A percentile compares a stretch with the other conserved stretches of the same genome.
phyloP scores from a whole-genome alignment of 495 filamentous ascomycete genomes.

The Hyaloscypha bicolor region DNA sequence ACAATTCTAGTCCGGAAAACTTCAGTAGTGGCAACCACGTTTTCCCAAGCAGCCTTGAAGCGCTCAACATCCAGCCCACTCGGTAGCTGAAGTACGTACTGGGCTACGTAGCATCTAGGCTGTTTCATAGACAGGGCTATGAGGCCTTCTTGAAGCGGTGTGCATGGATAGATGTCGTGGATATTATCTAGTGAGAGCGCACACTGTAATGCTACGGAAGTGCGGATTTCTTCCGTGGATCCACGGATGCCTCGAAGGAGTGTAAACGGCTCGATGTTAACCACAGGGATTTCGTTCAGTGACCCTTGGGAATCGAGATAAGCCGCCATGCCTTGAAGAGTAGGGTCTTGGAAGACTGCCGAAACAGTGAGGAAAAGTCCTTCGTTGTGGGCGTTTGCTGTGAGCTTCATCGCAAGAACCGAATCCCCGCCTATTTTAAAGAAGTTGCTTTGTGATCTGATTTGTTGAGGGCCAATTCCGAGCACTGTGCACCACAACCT shows the following conservation, averaged over 20 bases:
- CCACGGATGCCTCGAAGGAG: neutral
- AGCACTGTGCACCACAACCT: conserved; percentile 15
- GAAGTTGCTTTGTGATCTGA: conserved; percentile 61
- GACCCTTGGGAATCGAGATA: neutral
- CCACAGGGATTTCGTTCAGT: neutral
- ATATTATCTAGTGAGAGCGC: conserved; percentile 40
- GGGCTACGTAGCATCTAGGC: conserved; percentile 57
- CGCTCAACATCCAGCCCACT: conserved; percentile 44
- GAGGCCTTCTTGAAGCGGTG: conserved; percentile 75
- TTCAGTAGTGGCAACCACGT: conserved; percentile 46
- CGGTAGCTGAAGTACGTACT: conserved; percentile 47
- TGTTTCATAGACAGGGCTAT: conserved; percentile 62
- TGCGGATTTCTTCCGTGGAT: neutral
- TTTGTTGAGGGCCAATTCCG: neutral
- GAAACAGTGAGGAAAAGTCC: conserved; percentile 58
- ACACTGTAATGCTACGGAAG: conserved; percentile 7
- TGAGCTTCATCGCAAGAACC: conserved; percentile 69
- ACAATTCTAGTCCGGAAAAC: conserved; percentile 60
- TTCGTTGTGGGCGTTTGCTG: conserved; percentile 54
- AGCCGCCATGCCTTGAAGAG: neutral
- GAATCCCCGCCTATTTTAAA: conserved; percentile 69
- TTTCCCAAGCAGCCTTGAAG: conserved; percentile 59
- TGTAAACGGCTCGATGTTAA: neutral
- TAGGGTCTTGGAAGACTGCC: conserved; percentile 43
- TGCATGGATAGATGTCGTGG: conserved; percentile 65